Evolutionary conservation across 2,329 filamentous ascomycete genomes (phyloP), one percentile per base, ranked within the genome.

Genomic region (Phialophora macrospora): DNA sequence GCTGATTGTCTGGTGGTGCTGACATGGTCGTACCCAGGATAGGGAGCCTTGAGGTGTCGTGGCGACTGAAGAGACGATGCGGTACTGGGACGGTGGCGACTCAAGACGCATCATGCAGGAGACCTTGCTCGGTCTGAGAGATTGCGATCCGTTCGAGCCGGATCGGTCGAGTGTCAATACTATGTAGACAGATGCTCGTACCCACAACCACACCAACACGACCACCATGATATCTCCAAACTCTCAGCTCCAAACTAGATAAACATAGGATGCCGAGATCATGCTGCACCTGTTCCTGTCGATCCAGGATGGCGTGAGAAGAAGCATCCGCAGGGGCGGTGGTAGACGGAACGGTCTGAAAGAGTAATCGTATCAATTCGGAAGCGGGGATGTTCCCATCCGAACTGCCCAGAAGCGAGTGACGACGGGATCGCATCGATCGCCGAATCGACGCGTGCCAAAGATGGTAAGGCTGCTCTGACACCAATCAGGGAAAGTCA

Each of bases 401-500:
- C 22, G 48, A 51, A 5, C 6, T 14, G 11, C 20, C 20, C 2
- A 26, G 48, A 3, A 17, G 20, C 12, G 20, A 17, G 9, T 28
- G 48, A 51, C 48, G 7, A 41, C 38, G 38, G 38, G 38, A 41
- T 44, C 6, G 3, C 48, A 51, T 51, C 20, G 24, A 51, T 51
- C 20, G 48, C 48, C 22, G 24, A 26, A 22, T 51, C 22, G 48
- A 6, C 3, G 5, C 2, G 48, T 51, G 46, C 48, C 24, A 30
- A n/a, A 22, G 51, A 24, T 44, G 22, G 30, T 48, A 54, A 52
- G 30, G 46, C 58, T 51, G 46, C 11, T 38, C 30, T n/a, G 17
- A 20, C 17, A 24, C 41, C 24, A 41, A 49, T 32, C 46, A 61
- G 34, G 24, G 51, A 62, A 62, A n/a, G 59, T 14, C 20, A n/a